Conservation (phyloP, 2,329 filamentous ascomycete genomes). For the Neurospora sp. region DNA sequence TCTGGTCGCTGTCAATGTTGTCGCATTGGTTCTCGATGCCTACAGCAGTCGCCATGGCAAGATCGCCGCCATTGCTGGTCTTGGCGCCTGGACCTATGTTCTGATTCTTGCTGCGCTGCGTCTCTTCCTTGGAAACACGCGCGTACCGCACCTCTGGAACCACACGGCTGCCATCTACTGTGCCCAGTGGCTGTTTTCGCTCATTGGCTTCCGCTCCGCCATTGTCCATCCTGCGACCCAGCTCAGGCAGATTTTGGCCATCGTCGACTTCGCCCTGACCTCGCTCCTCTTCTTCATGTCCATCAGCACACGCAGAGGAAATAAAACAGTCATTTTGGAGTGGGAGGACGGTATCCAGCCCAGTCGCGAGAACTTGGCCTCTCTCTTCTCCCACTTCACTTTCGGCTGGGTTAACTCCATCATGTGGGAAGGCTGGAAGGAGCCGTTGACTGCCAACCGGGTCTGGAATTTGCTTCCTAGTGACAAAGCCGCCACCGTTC, state of each 20-base stretch:
- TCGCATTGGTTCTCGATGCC: slow-evolving; percentile 49
- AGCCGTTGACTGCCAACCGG: slow-evolving; percentile 69
- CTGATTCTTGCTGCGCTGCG: slow-evolving; percentile 63
- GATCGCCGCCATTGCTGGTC: slow-evolving; percentile 54
- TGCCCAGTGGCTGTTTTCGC: slow-evolving; percentile 66
- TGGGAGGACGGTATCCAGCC: slow-evolving; percentile 84
- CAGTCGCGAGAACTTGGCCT: slow-evolving; percentile 77
- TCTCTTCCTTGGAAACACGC: slow-evolving; percentile 55
- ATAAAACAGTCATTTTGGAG: slow-evolving; percentile 78
- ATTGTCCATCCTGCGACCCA: slow-evolving; percentile 65
- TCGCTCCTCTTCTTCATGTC: slow-evolving; percentile 67
- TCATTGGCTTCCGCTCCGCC: slow-evolving; percentile 75
- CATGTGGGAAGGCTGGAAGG: slow-evolving; percentile 79
- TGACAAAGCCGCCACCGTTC: slow-evolving; percentile 75
- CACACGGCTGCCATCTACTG: slow-evolving; percentile 82
- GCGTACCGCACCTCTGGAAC: slow-evolving; percentile 72
- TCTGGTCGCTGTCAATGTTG: slow-evolving; percentile 58
- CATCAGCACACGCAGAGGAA: slow-evolving; percentile 78
- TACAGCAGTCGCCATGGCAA: slow-evolving; percentile 48
- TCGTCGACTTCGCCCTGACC: slow-evolving; percentile 64
- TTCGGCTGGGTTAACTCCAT: slow-evolving; percentile 89
- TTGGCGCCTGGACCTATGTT: slow-evolving; percentile 74
- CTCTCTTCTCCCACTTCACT: slow-evolving; percentile 75
- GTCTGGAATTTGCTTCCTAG: slow-evolving; percentile 87
- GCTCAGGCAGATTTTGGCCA: slow-evolving; percentile 52